A percentile compares a stretch with the other conserved stretches of the same genome.
phyloP scores from a whole-genome alignment of 2,329 filamentous ascomycete species.

The Aspergillus neoniger region DNA sequence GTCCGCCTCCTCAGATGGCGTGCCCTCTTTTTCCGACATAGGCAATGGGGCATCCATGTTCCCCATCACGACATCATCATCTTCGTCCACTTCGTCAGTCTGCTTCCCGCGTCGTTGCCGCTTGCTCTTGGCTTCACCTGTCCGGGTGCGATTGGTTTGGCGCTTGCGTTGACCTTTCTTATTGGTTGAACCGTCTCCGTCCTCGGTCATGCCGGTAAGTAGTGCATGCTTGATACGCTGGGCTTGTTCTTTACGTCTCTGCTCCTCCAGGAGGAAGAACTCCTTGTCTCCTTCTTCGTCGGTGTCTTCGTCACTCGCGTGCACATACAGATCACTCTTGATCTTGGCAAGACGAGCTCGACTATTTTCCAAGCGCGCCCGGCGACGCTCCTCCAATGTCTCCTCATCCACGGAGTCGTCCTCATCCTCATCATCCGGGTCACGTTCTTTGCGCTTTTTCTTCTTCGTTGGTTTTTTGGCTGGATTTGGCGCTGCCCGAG shows the following conservation, averaged over 20 bases:
- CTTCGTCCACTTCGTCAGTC: conserved; percentile 24
- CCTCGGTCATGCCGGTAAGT: conserved; percentile 39
- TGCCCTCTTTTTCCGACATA: conserved; percentile 19
- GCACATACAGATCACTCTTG: conserved; percentile 81
- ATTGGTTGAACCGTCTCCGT: conserved; percentile 28
- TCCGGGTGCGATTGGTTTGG: conserved; percentile 30
- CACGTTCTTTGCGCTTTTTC: conserved; percentile 58
- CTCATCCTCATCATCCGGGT: conserved; percentile 49
- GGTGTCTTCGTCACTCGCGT: conserved; percentile 84
- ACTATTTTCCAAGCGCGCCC: conserved; percentile 66
- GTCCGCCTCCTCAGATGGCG: conserved; percentile 31
- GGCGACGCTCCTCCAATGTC: conserved; percentile 59
- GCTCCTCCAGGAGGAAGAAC: conserved; percentile 78
- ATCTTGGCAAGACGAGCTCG: conserved; percentile 75
- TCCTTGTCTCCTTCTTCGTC: conserved; percentile 71
- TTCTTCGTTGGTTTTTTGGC: conserved; percentile 54
- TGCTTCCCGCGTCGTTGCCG: conserved; percentile 29
- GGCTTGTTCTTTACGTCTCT: conserved; percentile 60
- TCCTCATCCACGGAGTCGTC: conserved; percentile 64
- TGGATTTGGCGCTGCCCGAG: conserved; percentile 52
- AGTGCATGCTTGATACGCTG: conserved; percentile 53
- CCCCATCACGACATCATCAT: conserved; percentile 37
- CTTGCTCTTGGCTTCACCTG: conserved; percentile 27
- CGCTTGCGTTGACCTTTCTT: conserved; percentile 34
- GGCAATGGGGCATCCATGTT: conserved; percentile 23